Percentiles rank a stretch among this genome's conserved stretches.
Conservation (phyloP, 148 eudicot genomes). For the Gaultheria prostrata region DNA sequence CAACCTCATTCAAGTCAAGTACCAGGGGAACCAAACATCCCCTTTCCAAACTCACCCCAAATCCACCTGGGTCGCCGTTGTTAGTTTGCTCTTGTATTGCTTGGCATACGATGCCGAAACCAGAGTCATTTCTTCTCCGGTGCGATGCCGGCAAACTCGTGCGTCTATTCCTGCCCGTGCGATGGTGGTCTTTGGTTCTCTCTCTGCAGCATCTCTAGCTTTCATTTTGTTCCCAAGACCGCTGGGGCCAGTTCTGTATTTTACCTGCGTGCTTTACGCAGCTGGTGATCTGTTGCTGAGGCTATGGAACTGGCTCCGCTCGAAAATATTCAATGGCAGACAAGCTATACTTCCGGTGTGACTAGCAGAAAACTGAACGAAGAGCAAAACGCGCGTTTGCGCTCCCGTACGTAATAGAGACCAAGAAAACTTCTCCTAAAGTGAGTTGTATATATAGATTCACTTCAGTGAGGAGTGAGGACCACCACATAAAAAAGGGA, state of each 20-base stretch:
- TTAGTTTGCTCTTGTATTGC: background rate
- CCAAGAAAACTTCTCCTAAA: too few species aligned
- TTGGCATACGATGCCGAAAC: background rate
- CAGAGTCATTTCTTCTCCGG: too few species aligned
- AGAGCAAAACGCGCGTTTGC: too few species aligned
- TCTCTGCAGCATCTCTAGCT: background rate
- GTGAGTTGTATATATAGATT: too few species aligned
- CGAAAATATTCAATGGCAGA: background rate
- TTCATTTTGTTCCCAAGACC: background rate
- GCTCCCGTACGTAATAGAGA: too few species aligned
- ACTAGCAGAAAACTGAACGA: background rate
- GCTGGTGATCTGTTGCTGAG: background rate
- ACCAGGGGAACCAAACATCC: background rate
- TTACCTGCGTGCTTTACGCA: background rate
- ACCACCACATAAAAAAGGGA: too few species aligned
- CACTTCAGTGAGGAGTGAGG: too few species aligned
- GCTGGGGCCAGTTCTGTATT: background rate
- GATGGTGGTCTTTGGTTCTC: background rate
- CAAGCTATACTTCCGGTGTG: background rate
- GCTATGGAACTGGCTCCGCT: background rate
- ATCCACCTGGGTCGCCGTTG: background rate
- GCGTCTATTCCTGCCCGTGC: background rate
- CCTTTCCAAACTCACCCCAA: background rate
- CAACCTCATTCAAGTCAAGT: background rate
- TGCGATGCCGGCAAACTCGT: background rate